Evolutionary conservation across 352 stramenopile genomes (phyloP), one percentile per base, ranked within the genome.

Genomic region (Phytophthora multivora): DNA sequence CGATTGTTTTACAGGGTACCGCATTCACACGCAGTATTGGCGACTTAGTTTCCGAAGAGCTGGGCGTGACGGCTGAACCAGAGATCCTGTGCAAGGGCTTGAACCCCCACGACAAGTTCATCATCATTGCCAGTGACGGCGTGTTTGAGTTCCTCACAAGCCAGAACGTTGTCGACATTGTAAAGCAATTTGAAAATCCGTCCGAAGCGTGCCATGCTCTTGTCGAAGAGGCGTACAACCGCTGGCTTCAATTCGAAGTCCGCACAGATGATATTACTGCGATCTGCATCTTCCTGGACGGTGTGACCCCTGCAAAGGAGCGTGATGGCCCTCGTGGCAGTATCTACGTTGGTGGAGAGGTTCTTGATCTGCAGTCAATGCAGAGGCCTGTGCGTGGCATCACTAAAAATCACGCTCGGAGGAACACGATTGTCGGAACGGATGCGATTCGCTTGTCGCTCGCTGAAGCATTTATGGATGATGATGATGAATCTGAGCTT

Each of bases 21-120:
- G 97, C 97, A 12, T 99, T 99, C 75, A 99, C 97, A n/a, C 85
- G 97, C 28, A 98, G 85, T 66, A 91, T 99, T 30, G 97, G 97
- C 18, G 97, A 99, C 82, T 80, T 94, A 11, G 77, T 97, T 1
- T 96, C 89, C 2, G 90, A 98, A 60, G 78, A 95, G 30, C 73
- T 98, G 30, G 95, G 95, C 15, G 91, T 98, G 12, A 91, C 83
- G 18, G 90, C 93, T 4, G 90, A 98, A 63, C 95, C 95, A 8
- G 93, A 98, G 59, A 95, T 98, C 48, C 36, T 98, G 21, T 96
- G 87, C 54, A 96, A 95, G 58, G 66, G 69, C 2, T 64, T 99
- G 23, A 96, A 93, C 31, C 52, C 71, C 12, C 87, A 97, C 62
- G 94, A 98, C 67, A 83, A 94, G 57, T 96, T 97, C 52, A 89